These are phyloP conservation scores for Gorgonomyces haynaldii DNA, from an alignment of 192 early-diverging fungal genomes.

Conservation along the genomic window DNA sequence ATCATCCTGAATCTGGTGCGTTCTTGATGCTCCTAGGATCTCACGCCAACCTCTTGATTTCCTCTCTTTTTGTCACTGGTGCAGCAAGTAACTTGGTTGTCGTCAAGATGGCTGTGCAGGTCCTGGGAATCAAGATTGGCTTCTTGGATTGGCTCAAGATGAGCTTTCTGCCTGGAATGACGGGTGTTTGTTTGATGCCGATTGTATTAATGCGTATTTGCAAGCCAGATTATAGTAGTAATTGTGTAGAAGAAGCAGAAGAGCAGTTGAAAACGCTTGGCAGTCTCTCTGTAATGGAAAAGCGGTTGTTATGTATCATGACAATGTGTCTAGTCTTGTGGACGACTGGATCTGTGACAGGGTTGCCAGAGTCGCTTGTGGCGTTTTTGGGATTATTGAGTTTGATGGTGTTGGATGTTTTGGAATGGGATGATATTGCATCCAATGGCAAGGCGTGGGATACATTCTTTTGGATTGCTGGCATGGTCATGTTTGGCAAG, in stretches of 20 bases:
- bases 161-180: slow-evolving; percentile 37
- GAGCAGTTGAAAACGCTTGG: slow-evolving; percentile 22
- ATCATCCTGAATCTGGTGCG: slow-evolving; percentile 27
- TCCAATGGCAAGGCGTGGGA: slow-evolving; percentile 64
- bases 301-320: slow-evolving; percentile 36
- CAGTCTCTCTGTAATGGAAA: slow-evolving; percentile 8
- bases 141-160: slow-evolving; percentile 54
- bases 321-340: slow-evolving; percentile 45
- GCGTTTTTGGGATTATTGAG: slow-evolving; percentile 49
- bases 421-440: slow-evolving; percentile 56
- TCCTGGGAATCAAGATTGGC: slow-evolving; percentile 55
- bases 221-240: slow-evolving; percentile 9
- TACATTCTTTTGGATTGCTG: slow-evolving; percentile 68
- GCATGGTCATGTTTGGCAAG: slow-evolving; percentile 65
- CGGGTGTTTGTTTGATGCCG: slow-evolving; percentile 6
- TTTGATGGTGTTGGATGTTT: slow-evolving; percentile 42
- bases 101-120: slow-evolving; percentile 36
- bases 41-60: slow-evolving; percentile 58
- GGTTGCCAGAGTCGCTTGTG: slow-evolving; percentile 55
- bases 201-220: background rate
- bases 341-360: slow-evolving; percentile 46
- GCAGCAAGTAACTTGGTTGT: slow-evolving; percentile 69
- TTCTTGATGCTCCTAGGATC: slow-evolving; percentile 53
- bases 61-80: slow-evolving; percentile 62
- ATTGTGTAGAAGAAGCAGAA: slow-evolving; percentile 3